Conservation (phyloP, 495 filamentous ascomycete genomes). For the Daldinia loculata region DNA sequence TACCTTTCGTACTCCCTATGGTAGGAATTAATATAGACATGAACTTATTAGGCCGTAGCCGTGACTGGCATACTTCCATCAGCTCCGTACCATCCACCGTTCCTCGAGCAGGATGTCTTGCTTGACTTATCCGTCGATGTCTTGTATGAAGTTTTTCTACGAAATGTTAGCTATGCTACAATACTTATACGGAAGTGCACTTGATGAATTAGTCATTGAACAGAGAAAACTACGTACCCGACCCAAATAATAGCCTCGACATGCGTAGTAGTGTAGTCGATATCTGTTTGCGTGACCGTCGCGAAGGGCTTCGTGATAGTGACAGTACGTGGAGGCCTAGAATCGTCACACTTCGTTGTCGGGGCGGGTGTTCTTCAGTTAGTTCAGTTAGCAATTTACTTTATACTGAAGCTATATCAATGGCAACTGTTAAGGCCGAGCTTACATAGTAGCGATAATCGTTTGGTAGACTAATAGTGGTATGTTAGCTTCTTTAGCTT, state of each 20-base stretch:
- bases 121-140: constrained; percentile 49
- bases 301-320: constrained; percentile 44
- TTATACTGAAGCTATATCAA: too few species aligned
- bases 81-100: constrained; percentile 51
- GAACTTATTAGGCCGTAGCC: constrained; percentile 5
- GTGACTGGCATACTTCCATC: constrained; percentile 17
- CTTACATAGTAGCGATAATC: constrained; percentile 55
- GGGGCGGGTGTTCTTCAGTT: constrained; percentile 50
- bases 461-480: constrained; percentile 45
- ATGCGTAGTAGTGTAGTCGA: constrained; percentile 52
- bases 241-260: constrained; percentile 50
- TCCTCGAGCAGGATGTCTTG: constrained; percentile 50
- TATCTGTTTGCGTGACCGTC: constrained; percentile 50
- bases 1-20: neutral
- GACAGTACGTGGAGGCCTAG: constrained; percentile 44
- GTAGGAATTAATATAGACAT: neutral
- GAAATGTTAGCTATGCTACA: neutral
- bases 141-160: constrained; percentile 48
- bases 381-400: constrained; percentile 9
- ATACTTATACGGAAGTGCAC: neutral
- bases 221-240: constrained; percentile 43
- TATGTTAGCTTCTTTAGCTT: constrained; percentile 14
- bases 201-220: neutral
- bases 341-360: constrained; percentile 50
- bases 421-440: neutral